Conservation (phyloP, 805 yeast species). For the Huiozyma sinensis region DNA sequence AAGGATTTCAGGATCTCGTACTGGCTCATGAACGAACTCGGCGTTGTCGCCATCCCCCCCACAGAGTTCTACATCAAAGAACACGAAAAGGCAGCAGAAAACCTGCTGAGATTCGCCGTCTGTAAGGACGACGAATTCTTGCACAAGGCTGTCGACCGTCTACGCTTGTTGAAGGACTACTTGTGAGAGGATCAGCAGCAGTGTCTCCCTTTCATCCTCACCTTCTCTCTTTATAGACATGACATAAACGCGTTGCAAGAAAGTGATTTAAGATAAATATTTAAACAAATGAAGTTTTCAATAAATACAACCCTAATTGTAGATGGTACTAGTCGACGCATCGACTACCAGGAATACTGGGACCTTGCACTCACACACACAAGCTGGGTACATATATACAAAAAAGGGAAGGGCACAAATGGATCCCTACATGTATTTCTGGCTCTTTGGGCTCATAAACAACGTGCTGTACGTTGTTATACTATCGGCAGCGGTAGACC, state of each 20-base stretch:
- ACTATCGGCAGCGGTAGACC: conserved; percentile 81
- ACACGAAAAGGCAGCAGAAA: conserved; percentile 68
- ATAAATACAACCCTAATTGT: background rate
- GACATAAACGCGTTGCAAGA: background rate
- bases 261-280: background rate
- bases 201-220: too few species aligned
- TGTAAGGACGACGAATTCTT: conserved; percentile 83
- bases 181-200: conserved; percentile 27
- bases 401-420: background rate
- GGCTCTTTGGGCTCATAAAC: conserved; percentile 78
- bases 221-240: background rate
- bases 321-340: background rate
- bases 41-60: conserved; percentile 95
- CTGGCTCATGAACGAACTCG: conserved; percentile 87
- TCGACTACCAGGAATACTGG: background rate
- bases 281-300: background rate
- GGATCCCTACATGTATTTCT: conserved; percentile 42
- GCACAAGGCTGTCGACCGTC: conserved; percentile 70
- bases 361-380: background rate
- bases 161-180: conserved; percentile 59
- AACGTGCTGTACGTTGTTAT: conserved; percentile 87
- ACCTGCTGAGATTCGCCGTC: conserved; percentile 85
- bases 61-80: conserved; percentile 78
- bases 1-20: conserved; percentile 82
- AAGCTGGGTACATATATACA: background rate